A percentile compares a stretch with the other conserved stretches of the same genome.
phyloP scores from a whole-genome alignment of 2,329 filamentous ascomycete genomes.

The Epichloe scottii region DNA sequence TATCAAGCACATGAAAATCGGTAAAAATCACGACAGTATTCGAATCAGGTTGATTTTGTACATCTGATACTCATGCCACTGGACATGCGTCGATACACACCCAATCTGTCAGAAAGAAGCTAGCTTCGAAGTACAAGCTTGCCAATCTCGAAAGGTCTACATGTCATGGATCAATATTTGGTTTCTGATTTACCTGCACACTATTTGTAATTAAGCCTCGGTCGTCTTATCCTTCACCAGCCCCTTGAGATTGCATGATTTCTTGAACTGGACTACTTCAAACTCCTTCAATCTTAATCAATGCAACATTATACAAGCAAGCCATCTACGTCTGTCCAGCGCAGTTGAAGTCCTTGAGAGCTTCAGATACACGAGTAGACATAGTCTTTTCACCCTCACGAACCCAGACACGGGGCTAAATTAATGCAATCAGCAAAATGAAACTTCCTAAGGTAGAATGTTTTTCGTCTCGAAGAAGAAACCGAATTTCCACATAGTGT shows the following conservation, averaged over 20 bases:
- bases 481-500: too few relatives aligned
- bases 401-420: conserved; percentile 80
- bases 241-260: neutral
- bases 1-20: neutral
- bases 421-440: neutral
- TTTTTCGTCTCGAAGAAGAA: too few relatives aligned
- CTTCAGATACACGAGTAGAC: conserved; percentile 65
- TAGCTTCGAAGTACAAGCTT: too few relatives aligned
- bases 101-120: too few relatives aligned
- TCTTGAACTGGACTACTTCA: neutral
- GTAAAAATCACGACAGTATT: neutral
- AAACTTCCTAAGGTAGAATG: too few relatives aligned
- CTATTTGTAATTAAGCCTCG: too few relatives aligned
- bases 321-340: conserved; percentile 21
- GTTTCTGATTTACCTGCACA: too few relatives aligned
- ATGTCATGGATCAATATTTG: too few relatives aligned
- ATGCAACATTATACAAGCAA: neutral
- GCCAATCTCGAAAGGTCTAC: too few relatives aligned
- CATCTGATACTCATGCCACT: too few relatives aligned
- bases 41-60: neutral
- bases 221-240: neutral
- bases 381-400: conserved; percentile 97
- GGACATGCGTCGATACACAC: too few relatives aligned
- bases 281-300: neutral
- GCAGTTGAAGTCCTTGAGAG: conserved; percentile 79